These are phyloP conservation scores for Aureobasidium melanogenum DNA, from an alignment of 2,329 filamentous ascomycete species.

Conservation along the genomic window DNA sequence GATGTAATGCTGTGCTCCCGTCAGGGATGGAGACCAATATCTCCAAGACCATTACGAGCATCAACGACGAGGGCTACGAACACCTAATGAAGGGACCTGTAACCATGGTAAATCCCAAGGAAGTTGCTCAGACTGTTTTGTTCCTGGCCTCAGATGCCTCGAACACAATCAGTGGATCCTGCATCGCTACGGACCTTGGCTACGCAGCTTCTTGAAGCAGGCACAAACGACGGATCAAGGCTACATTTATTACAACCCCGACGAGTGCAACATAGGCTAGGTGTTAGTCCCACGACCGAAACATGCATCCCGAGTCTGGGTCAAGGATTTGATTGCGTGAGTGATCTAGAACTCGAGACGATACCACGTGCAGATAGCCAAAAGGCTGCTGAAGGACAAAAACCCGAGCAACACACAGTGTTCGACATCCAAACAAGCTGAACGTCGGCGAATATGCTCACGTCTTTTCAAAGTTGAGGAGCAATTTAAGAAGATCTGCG, in stretches of 20 bases:
- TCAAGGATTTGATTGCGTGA: background rate
- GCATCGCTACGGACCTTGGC: slow-evolving; percentile 11
- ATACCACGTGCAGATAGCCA: background rate
- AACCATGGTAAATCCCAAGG: slow-evolving; percentile 17
- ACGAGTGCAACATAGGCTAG: background rate
- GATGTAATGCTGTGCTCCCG: slow-evolving; percentile 42
- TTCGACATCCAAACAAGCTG: background rate
- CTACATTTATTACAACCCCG: background rate
- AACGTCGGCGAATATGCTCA: background rate
- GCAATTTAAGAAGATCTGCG: background rate
- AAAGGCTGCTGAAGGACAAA: background rate
- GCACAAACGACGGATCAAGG: background rate
- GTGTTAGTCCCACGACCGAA: background rate
- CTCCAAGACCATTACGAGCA: slow-evolving; percentile 26
- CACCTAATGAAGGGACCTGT: slow-evolving; percentile 17
- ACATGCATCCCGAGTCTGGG: background rate
- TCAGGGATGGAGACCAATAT: slow-evolving; percentile 52
- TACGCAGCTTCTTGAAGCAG: background rate
- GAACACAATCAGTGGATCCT: slow-evolving; percentile 26
- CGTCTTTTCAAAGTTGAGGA: background rate
- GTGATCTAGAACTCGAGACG: background rate
- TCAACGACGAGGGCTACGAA: slow-evolving; percentile 24
- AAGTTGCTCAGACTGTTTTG: slow-evolving; percentile 26
- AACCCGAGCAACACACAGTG: background rate
- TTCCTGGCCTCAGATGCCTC: slow-evolving; percentile 26